phyloP scores from a whole-genome alignment of 805 yeast species.

The Scheffersomyces stipitis region DNA sequence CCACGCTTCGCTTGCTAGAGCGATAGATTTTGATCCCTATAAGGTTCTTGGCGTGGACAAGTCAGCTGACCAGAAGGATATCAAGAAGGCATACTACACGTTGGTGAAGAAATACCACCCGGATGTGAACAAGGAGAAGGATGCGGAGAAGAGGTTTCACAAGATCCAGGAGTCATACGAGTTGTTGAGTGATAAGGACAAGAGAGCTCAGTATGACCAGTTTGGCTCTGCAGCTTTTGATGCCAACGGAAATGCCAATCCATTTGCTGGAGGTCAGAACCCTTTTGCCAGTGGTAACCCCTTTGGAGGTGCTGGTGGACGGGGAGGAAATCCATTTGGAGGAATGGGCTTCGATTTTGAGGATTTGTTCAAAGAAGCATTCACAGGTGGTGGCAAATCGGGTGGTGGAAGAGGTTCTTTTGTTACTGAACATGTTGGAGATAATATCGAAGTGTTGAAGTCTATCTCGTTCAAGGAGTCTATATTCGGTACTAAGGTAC shows the following conservation, averaged over 20 bases:
- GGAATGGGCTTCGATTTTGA: constrained; percentile 51
- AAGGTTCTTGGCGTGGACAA: constrained; percentile 74
- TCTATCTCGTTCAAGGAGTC: constrained; percentile 82
- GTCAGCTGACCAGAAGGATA: constrained; percentile 73
- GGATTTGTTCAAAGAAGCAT: constrained; percentile 48
- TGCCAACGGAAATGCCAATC: constrained; percentile 52
- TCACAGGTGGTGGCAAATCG: constrained; percentile 42
- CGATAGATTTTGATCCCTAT: constrained; percentile 71
- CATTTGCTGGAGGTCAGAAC: constrained; percentile 42
- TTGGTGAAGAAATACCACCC: constrained; percentile 95
- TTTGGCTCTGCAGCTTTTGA: constrained; percentile 87
- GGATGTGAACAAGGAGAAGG: constrained; percentile 89
- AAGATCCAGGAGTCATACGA: constrained; percentile 94
- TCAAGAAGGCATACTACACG: constrained; percentile 91
- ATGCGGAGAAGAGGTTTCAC: constrained; percentile 86
- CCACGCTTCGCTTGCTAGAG: constrained; percentile 38
- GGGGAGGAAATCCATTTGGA: constrained; percentile 53
- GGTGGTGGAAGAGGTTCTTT: constrained; percentile 45
- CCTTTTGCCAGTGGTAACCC: constrained; percentile 40
- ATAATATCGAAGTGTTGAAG: constrained; percentile 77
- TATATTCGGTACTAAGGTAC: constrained; percentile 69
- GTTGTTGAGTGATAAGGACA: constrained; percentile 77
- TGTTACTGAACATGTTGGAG: constrained; percentile 83
- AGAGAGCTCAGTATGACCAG: constrained; percentile 87
- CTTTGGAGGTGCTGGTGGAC: constrained; percentile 31